Conservation (phyloP, 2,329 filamentous ascomycete genomes). For the Chaetomiaceae sp. region DNA sequence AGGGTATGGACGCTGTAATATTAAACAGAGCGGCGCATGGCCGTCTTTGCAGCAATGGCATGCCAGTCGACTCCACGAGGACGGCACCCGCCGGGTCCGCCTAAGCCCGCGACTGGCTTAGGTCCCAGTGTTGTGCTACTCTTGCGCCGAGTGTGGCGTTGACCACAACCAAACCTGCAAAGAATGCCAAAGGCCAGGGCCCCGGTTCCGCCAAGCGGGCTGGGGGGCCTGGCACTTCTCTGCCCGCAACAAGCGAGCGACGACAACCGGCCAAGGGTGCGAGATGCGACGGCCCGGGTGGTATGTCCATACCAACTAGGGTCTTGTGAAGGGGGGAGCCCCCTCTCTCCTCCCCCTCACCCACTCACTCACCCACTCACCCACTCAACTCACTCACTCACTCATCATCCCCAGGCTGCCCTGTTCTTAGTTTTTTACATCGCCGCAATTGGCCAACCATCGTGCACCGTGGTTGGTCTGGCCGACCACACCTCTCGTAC, state of each 20-base stretch:
- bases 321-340: too few relatives aligned
- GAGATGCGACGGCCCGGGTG: too few relatives aligned
- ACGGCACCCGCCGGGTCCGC: slow-evolving; percentile 11
- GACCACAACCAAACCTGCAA: slow-evolving; percentile 20
- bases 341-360: too few relatives aligned
- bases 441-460: background rate
- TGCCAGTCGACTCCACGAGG: slow-evolving; percentile 18
- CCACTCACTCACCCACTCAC: too few relatives aligned
- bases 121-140: slow-evolving; percentile 2
- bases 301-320: too few relatives aligned
- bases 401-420: slow-evolving; percentile 1
- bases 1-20: slow-evolving; percentile 15
- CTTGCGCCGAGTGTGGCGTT: slow-evolving; percentile 25
- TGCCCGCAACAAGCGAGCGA: slow-evolving; percentile 12
- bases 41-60: slow-evolving; percentile 7
- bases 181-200: slow-evolving; percentile 19
- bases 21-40: slow-evolving; percentile 22
- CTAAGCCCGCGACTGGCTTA: slow-evolving; percentile 14
- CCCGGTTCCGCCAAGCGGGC: slow-evolving; percentile 16
- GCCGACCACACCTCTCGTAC: background rate
- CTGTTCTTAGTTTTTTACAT: background rate
- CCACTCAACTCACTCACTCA: too few relatives aligned
- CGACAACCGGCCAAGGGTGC: background rate
- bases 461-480: background rate
- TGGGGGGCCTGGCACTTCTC: slow-evolving; percentile 12